A percentile compares a stretch with the other conserved stretches of the same genome.
Conservation (phyloP, 2,329 filamentous ascomycete species). For the Neoarthrinium moseri region DNA sequence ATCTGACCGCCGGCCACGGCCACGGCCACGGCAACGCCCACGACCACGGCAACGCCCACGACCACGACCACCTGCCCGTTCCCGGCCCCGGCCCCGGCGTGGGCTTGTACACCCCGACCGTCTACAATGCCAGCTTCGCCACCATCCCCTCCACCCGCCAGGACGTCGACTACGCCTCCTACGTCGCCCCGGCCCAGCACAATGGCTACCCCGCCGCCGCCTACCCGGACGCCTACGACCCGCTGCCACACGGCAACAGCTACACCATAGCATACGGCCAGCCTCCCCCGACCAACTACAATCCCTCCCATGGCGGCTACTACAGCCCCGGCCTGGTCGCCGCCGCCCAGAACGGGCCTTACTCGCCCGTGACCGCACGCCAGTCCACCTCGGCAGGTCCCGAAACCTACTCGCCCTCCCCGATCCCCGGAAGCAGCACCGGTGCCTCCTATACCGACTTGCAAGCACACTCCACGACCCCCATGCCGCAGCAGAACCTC, state of each 20-base stretch:
- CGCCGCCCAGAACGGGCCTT: slow-evolving; percentile 1
- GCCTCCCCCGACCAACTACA: slow-evolving; percentile 23
- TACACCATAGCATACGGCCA: slow-evolving; percentile 27
- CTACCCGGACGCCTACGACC: slow-evolving; percentile 21
- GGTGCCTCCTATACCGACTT: slow-evolving; percentile 4
- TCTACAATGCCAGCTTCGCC: slow-evolving; percentile 5
- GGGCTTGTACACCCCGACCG: slow-evolving; percentile 1
- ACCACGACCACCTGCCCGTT: slow-evolving; percentile 4
- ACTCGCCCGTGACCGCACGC: slow-evolving; percentile 3
- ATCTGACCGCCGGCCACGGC: slow-evolving; percentile 7
- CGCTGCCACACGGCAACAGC: slow-evolving; percentile 25
- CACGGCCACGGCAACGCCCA: background rate
- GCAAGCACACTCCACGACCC: slow-evolving; percentile 12
- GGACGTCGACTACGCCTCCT: slow-evolving; percentile 11
- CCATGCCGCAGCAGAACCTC: slow-evolving; percentile 20
- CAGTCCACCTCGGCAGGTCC: slow-evolving; percentile 7
- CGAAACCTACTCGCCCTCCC: slow-evolving; percentile 7
- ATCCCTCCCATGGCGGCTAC: slow-evolving; percentile 3
- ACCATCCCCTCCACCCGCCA: slow-evolving; percentile 6
- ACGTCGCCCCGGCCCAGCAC: slow-evolving; percentile 18
- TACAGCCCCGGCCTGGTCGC: background rate
- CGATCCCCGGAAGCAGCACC: slow-evolving; percentile 1
- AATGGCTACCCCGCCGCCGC: slow-evolving; percentile 18
- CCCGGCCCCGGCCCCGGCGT: background rate
- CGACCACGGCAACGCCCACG: background rate